Percentiles rank a stretch among this genome's conserved stretches.
phyloP scores from a whole-genome alignment of 2,329 filamentous ascomycete genomes.

The Leptographium lundbergii region DNA sequence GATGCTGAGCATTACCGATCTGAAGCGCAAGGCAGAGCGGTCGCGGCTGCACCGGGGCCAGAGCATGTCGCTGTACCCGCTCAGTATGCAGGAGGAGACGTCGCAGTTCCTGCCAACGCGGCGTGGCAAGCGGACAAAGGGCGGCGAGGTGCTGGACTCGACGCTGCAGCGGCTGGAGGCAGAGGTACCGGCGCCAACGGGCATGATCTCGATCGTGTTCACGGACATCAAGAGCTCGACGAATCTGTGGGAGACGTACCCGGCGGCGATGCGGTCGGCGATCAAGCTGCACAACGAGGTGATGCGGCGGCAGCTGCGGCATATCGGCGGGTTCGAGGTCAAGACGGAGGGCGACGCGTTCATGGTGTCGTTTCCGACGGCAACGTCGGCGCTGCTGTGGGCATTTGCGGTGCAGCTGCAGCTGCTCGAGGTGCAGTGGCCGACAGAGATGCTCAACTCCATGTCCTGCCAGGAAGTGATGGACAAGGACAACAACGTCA shows the following conservation, averaged over 20 bases:
- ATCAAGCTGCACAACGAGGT: slow-evolving; percentile 97
- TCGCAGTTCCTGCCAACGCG: slow-evolving; percentile 36
- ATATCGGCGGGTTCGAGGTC: slow-evolving; percentile 94
- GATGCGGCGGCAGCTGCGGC: slow-evolving; percentile 83
- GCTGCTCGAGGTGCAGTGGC: slow-evolving; percentile 84
- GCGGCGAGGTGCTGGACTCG: slow-evolving; percentile 61
- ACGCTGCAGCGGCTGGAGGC: slow-evolving; percentile 75
- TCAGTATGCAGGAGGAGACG: slow-evolving; percentile 56
- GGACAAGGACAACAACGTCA: slow-evolving; percentile 75
- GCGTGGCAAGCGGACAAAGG: slow-evolving; percentile 51
- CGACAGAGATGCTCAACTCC: slow-evolving; percentile 79
- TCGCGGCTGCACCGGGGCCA: slow-evolving; percentile 62
- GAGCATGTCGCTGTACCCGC: slow-evolving; percentile 75
- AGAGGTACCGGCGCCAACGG: slow-evolving; percentile 82
- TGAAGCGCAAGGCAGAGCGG: slow-evolving; percentile 70
- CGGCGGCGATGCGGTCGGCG: slow-evolving; percentile 86
- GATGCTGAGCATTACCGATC: slow-evolving; percentile 86
- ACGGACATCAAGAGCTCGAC: slow-evolving; percentile 99
- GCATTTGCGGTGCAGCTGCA: slow-evolving; percentile 87
- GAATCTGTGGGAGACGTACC: slow-evolving; percentile 88
- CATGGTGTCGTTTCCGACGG: slow-evolving; percentile 96
- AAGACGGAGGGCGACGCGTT: slow-evolving; percentile 99
- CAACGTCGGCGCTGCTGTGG: slow-evolving; percentile 89
- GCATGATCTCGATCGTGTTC: slow-evolving; percentile 87
- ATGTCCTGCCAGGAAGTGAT: slow-evolving; percentile 69